Percentiles rank a stretch among this genome's conserved stretches.
Evolutionary conservation across 2,329 filamentous ascomycete species (phyloP).

Genomic region (Uncinocarpus reesii): DNA sequence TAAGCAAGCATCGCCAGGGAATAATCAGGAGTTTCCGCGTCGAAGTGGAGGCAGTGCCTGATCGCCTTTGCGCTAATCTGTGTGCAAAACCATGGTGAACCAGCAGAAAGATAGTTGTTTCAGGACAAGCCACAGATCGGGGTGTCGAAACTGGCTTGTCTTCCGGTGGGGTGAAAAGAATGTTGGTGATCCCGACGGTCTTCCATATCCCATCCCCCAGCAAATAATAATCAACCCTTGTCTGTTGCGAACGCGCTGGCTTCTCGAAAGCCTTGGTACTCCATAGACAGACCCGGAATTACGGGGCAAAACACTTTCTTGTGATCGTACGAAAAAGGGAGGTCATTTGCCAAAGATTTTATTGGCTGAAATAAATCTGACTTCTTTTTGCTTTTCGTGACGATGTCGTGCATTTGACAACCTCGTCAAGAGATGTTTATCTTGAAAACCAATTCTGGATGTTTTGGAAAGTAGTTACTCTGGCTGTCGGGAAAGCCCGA

Average conservation of each 20-base stretch:
- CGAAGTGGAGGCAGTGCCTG: slow-evolving; percentile 12
- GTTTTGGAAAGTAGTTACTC: no score
- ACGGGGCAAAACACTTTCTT: slow-evolving; percentile 1
- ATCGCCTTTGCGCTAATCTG: slow-evolving; percentile 14
- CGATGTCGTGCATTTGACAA: no score
- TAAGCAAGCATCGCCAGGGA: slow-evolving; percentile 14
- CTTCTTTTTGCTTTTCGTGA: no score
- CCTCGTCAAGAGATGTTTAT: no score
- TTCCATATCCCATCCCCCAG: neutral
- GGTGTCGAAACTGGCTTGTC: neutral
- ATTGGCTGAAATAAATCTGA: no score
- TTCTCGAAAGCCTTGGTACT: neutral
- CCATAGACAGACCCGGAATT: no score
- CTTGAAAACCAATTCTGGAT: no score
- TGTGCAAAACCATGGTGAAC: slow-evolving; percentile 11
- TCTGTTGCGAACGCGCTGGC: no score
- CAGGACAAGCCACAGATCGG: slow-evolving; percentile 8
- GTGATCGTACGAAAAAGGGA: no score
- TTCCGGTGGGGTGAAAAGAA: neutral
- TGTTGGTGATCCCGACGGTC: neutral
- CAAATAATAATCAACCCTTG: neutral
- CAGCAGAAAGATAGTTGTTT: slow-evolving; percentile 10
- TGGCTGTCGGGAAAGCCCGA: no score
- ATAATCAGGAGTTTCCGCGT: slow-evolving; percentile 14
- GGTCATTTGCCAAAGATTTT: no score